Evolutionary conservation across 805 yeast genomes (phyloP).

Genomic region (Wickerhamiella qilinensis): DNA sequence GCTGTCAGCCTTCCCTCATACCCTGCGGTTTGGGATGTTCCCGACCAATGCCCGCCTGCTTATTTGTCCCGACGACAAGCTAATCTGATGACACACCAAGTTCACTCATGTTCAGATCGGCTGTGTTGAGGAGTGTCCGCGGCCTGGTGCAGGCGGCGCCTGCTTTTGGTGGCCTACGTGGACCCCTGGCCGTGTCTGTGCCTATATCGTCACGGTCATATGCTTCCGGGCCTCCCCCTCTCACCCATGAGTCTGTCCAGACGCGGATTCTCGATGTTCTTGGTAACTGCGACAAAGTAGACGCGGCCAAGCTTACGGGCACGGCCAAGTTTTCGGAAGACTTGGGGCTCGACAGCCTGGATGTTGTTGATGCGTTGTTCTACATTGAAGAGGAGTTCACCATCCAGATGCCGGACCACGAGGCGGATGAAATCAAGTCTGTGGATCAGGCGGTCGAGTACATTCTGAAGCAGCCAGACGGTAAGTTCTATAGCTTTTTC

Average conservation of each 20-base stretch:
- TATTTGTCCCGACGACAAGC: too few relatives aligned
- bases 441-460: conserved; percentile 85
- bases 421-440: conserved; percentile 81
- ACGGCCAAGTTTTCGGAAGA: conserved; percentile 33
- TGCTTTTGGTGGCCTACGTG: not conserved
- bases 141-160: not conserved
- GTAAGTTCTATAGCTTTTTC: too few relatives aligned
- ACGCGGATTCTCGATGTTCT: conserved; percentile 68
- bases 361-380: conserved; percentile 86
- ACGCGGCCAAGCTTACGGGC: conserved; percentile 22
- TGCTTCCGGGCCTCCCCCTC: conserved; percentile 31
- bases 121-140: not conserved
- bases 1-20: too few relatives aligned
- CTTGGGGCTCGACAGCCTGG: conserved; percentile 78
- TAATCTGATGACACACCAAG: not conserved
- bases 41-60: not conserved
- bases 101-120: not conserved
- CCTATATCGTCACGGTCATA: not conserved
- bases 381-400: conserved; percentile 82
- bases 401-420: conserved; percentile 32
- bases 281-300: conserved; percentile 43
- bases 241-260: conserved; percentile 64
- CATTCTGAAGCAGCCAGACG: conserved; percentile 39
- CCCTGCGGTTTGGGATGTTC: too few relatives aligned
- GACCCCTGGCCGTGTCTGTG: not conserved